Evolutionary conservation across 2,329 filamentous ascomycete genomes (phyloP), one percentile per base, ranked within the genome.

Genomic region (Stachybotrys elegans): DNA sequence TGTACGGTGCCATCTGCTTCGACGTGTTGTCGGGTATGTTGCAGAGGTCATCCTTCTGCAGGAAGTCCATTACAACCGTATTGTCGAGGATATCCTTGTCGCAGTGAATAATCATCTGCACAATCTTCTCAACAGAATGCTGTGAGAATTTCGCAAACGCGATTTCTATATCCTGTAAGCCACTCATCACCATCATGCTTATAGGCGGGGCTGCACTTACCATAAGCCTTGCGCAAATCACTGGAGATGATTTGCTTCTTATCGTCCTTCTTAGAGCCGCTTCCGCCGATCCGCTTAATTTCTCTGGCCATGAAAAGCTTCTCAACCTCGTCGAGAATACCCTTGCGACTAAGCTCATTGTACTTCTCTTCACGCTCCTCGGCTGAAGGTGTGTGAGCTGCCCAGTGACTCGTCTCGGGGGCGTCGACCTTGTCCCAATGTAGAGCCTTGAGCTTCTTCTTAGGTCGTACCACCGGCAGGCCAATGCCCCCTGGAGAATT

Each of bases 361-460:
- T 97, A 97, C 66, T 96, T 96, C 68, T 95, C 88, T 69, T 98
- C 93, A 60, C 91, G 88, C 48, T 86, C 87, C 61, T 94, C 84
- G 5, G 83, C 80, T n/a, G 88, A 94, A 5, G 88, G 86, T 22
- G 87, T 81, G 63, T 95, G 89, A 7, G 81, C 78, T 25, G 90
- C 91, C 92, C 92, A 97, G 56, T 96, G 88, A 43, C 92, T 96
- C 41, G 89, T 86, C 62, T 93, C 83, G 19, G 90, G 88, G 43
- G 87, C 80, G 66, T 98, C 93, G 43, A 98, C 89, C 73, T 97
- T 97, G 69, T 98, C 93, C 92, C 93, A 97, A 71, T 98, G 93
- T 54, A 98, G 77, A 47, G 92, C 92, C 81, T 98, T 98, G 66
- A 98, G 88, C 76, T 97, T 98, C 82, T 95, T 97, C 79, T 96